Base-by-base conservation (phyloP, 495 filamentous ascomycete species). In the Aspergillus biplanus region DNA sequence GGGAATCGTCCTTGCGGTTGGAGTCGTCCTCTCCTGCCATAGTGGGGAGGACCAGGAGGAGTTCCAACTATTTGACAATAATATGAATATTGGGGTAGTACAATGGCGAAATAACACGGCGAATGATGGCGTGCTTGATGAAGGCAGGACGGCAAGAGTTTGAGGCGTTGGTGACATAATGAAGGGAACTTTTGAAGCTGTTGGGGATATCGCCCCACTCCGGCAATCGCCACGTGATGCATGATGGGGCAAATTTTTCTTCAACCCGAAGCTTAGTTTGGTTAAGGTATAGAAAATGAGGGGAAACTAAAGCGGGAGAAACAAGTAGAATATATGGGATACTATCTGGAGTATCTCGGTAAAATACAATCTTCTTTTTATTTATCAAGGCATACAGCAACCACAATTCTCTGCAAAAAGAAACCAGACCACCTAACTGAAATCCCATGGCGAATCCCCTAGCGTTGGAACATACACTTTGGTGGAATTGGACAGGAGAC, bases 21-120 rank as follows among this genome's bases (percentile, higher is more conserved):
- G 63, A 58, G 18, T 75, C 58, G 34, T 75, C 65, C 54, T 76
- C 71, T 32, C 66, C 58, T 21, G 75, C 66, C 77, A 80, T 80
- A n/a, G 7, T 67, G 57, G 12, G 12, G 16, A 42, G 48, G 33
- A 13, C 35, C 16, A 37, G 33, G 33, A 6, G 27, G 13, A 15
- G 33, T 16, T 32, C 13, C 16, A 12, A 50, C 16, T 9, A 15
- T 13, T n/a, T 21, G 18, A 18, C 13, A 9, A 37, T 44, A 44
- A 44, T 32, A 44, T 49, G 8, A 32, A 46, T 21, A 15, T 27
- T 6, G 15, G 1, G 16, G 7, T 46, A 53, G 33, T 9, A 9
- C 32, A 12, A 37, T 8, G 58, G 42, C 33, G 18, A 21, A 49
- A 50, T 27, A 5, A 50, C 27, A 44, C 21, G 21, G 21, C 21